Evolutionary conservation across 2,329 filamentous ascomycete genomes (phyloP).

Genomic region (Fonsecaea nubica): DNA sequence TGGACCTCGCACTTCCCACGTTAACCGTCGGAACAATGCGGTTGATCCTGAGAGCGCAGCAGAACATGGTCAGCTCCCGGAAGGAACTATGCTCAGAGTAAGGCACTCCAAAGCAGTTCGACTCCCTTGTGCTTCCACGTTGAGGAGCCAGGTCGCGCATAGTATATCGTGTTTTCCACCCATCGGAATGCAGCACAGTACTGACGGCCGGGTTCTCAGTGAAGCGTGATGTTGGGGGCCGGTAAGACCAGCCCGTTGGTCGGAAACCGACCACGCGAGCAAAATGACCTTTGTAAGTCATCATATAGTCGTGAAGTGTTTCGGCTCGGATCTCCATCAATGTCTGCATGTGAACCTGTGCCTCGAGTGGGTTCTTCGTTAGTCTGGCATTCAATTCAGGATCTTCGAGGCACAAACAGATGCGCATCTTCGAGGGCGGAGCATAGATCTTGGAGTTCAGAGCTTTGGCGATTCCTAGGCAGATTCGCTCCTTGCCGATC

Average conservation of each 20-base stretch:
- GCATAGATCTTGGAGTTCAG: conserved; percentile 90
- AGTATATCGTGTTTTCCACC: conserved; percentile 78
- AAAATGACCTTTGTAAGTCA: conserved; percentile 80
- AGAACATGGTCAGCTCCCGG: conserved; percentile 89
- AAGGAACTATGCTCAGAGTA: conserved; percentile 98
- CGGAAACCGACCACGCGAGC: conserved; percentile 86
- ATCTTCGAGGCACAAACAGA: conserved; percentile 85
- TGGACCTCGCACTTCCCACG: conserved; percentile 67
- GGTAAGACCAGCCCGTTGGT: conserved; percentile 93
- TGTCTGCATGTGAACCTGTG: conserved; percentile 97
- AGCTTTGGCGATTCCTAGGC: conserved; percentile 86
- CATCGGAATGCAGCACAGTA: conserved; percentile 68
- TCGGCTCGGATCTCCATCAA: conserved; percentile 92
- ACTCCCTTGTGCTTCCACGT: conserved; percentile 79
- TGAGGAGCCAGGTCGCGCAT: conserved; percentile 78
- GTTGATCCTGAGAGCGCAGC: conserved; percentile 84
- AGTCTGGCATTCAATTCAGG: conserved; percentile 77
- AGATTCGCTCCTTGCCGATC: conserved; percentile 97
- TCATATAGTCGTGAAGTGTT: conserved; percentile 86
- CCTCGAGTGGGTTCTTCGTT: conserved; percentile 79
- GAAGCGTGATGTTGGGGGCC: conserved; percentile 69
- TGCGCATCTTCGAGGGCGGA: conserved; percentile 78
- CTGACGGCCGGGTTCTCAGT: conserved; percentile 68
- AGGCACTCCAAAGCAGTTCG: conserved; percentile 89
- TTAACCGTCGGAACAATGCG: conserved; percentile 95